Percentiles rank a stretch among this genome's conserved stretches.
Conservation (phyloP, 345 rosid genomes). For the Carallia pectinifolia region DNA sequence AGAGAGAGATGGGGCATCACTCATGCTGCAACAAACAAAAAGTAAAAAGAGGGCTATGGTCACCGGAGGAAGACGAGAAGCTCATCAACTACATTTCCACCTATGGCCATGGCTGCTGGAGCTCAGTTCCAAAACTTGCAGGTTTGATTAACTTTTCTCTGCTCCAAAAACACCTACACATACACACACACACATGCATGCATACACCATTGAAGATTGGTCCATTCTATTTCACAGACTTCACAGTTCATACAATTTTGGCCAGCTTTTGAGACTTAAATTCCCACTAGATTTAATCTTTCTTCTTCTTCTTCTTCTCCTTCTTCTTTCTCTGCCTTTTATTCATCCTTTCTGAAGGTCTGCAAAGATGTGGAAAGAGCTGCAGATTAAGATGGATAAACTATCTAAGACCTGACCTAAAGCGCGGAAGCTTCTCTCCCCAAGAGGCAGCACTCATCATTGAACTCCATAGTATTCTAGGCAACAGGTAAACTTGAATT, state of each 20-base stretch:
- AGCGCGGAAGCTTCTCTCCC: constrained; percentile 94
- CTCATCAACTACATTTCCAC: constrained; percentile 85
- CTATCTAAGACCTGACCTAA: constrained; percentile 86
- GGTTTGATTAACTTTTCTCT: constrained; percentile 28
- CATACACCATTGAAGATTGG: neutral
- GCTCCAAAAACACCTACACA: too few species aligned
- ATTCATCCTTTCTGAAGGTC: constrained; percentile 43
- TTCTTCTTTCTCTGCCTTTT: neutral
- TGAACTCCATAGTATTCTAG: constrained; percentile 89
- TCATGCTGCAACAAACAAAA: constrained; percentile 99
- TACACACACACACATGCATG: neutral
- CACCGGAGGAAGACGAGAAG: constrained; percentile 98
- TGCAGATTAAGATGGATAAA: constrained; percentile 98
- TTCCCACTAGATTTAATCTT: neutral
- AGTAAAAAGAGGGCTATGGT: constrained; percentile 98
- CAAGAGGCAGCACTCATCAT: constrained; percentile 92
- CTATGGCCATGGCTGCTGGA: constrained; percentile 98
- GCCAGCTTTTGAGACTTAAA: neutral
- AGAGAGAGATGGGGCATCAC: constrained; percentile 73
- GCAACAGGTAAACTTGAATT: constrained; percentile 64
- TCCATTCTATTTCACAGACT: too few species aligned
- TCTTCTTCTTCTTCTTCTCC: neutral
- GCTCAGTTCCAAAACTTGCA: constrained; percentile 95
- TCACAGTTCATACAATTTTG: too few species aligned
- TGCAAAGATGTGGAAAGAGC: constrained; percentile 97